Base-by-base conservation (phyloP, 148 eudicot genomes). In the Gaultheria prostrata region DNA sequence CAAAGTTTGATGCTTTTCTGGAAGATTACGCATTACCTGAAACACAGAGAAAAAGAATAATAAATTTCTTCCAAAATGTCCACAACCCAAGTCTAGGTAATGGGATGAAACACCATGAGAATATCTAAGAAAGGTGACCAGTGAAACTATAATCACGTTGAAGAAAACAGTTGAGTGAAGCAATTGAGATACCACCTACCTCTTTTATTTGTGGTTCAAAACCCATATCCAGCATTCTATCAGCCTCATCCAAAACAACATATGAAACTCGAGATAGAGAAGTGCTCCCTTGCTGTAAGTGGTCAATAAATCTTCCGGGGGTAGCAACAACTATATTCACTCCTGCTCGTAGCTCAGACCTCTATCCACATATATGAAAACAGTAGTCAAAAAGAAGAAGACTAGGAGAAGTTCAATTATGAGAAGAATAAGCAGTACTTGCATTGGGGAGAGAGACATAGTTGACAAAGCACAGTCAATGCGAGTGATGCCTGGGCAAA, bases 211-310 rank as follows among this genome's bases (percentile, higher is more conserved):
- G 92, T 15, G 87, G 89, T 83, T 90, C 92, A 88, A 90, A 90
- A 12, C 92, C 92, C 92, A 90, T 90, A 78, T 90, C 92, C 83
- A 90, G 90, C 92, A 90, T 90, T 56, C 90, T 80, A 83, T 90
- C 92, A 82, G 92, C 92, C 81, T 90, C 92, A 57, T 90, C 92
- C 85, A 90, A 81, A 51, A 90, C 88, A 48, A 90, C 85, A 87
- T 84, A 90, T 33, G 92, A 85, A 83, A 88, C 84, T 82, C 92
- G 83, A 53, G 87, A 81, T 35, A 90, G 85, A n/a, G 85, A 88
- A 26, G 89, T 87, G 82, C 88, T 88, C 78, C 90, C 90, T 84
- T 88, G 90, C 82, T 90, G 90, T 63, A 90, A 83, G 81, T 88
- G 90, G 82, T 90, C 92, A 78, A 90, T 90, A 77, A 90, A 87